phyloP scores from a whole-genome alignment of 140 eudicot species.

The Stevia rebaudiana region DNA sequence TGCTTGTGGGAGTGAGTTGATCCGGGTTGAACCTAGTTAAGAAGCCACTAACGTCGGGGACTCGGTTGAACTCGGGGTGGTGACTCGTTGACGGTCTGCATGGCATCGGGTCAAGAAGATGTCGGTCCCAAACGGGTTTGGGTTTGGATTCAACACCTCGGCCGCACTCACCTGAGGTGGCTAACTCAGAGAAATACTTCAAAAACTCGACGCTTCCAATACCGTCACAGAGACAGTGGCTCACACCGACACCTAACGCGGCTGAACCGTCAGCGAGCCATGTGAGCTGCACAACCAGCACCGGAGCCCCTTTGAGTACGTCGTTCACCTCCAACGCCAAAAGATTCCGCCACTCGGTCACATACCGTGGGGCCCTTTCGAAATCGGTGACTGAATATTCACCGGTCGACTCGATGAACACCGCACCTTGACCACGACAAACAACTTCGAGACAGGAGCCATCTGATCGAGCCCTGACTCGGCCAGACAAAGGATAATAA shows the following conservation, averaged over 20 bases:
- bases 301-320: conserved; percentile 65
- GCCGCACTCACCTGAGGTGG: conserved; percentile 5
- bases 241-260: conserved; percentile 53
- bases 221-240: conserved; percentile 70
- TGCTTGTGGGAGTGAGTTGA: conserved; percentile 51
- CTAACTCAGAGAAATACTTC: conserved; percentile 47
- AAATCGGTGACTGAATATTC: conserved; percentile 36
- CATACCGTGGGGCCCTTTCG: conserved; percentile 44
- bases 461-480: conserved; percentile 48
- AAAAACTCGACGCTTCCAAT: conserved; percentile 58
- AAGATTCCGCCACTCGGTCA: conserved; percentile 56
- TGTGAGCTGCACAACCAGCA: conserved; percentile 70
- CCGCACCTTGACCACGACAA: conserved; percentile 66
- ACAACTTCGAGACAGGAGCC: conserved; percentile 59
- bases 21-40: conserved; percentile 32
- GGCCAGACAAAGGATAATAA: conserved; percentile 66
- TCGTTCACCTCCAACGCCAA: conserved; percentile 59
- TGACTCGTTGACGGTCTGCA: conserved; percentile 6
- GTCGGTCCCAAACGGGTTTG: conserved; percentile 61
- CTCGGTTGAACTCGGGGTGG: conserved; percentile 64
- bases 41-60: conserved; percentile 46
- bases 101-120: conserved; percentile 36
- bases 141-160: conserved; percentile 17
- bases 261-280: conserved; percentile 67
- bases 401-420: conserved; percentile 53